Conservation (phyloP, 345 rosid genomes). For the Microcos paniculata region DNA sequence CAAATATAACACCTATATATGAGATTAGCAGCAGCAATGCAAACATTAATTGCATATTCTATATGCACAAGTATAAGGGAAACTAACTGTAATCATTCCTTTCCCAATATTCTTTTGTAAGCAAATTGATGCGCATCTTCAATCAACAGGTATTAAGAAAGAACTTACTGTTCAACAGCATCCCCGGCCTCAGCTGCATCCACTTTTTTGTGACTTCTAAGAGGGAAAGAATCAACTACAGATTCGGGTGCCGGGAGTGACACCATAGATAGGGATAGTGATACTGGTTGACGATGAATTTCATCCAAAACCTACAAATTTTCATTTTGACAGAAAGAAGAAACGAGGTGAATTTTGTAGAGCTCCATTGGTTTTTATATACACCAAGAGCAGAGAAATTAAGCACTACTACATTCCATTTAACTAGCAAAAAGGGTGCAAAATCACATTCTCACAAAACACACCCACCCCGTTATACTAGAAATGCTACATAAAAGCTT, state of each 20-base stretch:
- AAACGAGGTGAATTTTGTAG: background rate
- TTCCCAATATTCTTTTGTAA: background rate
- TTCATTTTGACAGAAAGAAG: constrained; percentile 12
- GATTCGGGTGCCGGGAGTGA: constrained; percentile 66
- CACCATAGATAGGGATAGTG: constrained; percentile 49
- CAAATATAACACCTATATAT: constrained; percentile 67
- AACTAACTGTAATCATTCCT: background rate
- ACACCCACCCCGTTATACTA: background rate
- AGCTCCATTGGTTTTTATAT: background rate
- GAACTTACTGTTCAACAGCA: constrained; percentile 56
- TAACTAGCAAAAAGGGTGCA: background rate
- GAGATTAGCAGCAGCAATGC: background rate
- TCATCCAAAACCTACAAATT: constrained; percentile 67
- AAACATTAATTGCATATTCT: background rate
- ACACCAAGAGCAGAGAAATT: background rate
- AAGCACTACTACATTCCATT: background rate
- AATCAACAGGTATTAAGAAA: background rate
- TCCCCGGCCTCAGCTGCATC: constrained; percentile 30
- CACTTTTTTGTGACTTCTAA: constrained; percentile 49
- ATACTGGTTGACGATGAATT: constrained; percentile 59
- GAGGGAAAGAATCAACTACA: constrained; percentile 66
- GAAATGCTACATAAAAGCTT: background rate
- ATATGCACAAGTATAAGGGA: background rate
- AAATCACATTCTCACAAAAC: background rate
- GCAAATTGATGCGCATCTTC: background rate